These are phyloP conservation scores for Vachellia collinsii DNA, from an alignment of 306 rosid species.

Conservation along the genomic window DNA sequence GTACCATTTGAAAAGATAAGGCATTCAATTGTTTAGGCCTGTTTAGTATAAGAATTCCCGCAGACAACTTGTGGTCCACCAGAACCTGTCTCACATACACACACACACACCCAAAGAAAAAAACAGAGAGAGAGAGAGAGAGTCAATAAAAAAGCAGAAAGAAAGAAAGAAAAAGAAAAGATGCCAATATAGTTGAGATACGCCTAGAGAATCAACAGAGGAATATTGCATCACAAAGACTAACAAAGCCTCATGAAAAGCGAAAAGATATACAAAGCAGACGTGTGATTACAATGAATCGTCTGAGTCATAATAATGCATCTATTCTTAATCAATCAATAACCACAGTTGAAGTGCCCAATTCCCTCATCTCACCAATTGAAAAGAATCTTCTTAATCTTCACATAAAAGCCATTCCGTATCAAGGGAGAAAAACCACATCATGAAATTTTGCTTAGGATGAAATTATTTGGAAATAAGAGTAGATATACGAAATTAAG, in stretches of 20 bases:
- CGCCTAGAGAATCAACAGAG: not conserved
- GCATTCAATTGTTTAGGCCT: conserved; percentile 85
- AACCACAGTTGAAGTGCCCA: not conserved
- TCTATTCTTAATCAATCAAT: not conserved
- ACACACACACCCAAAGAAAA: not conserved
- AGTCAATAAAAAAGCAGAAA: not conserved
- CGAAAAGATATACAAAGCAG: conserved; percentile 1
- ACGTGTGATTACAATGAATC: not conserved
- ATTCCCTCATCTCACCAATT: not conserved
- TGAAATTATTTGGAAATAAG: not conserved
- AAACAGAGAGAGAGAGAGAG: not conserved
- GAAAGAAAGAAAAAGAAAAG: not conserved
- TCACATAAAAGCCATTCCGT: not conserved
- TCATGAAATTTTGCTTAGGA: not conserved
- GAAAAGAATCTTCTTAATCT: not conserved
- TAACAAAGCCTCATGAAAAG: conserved; percentile 1
- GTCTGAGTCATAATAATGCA: not conserved
- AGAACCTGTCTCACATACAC: conserved; percentile 53
- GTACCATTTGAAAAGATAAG: conserved; percentile 71
- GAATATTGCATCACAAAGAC: not conserved
- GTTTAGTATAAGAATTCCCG: conserved; percentile 64
- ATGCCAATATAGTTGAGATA: not conserved
- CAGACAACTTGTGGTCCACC: conserved; percentile 55
- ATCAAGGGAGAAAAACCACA: not conserved
- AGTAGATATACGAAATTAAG: not conserved